Base-by-base conservation (phyloP, 768 basidiomycete genomes). In the Leccinum boreale region DNA sequence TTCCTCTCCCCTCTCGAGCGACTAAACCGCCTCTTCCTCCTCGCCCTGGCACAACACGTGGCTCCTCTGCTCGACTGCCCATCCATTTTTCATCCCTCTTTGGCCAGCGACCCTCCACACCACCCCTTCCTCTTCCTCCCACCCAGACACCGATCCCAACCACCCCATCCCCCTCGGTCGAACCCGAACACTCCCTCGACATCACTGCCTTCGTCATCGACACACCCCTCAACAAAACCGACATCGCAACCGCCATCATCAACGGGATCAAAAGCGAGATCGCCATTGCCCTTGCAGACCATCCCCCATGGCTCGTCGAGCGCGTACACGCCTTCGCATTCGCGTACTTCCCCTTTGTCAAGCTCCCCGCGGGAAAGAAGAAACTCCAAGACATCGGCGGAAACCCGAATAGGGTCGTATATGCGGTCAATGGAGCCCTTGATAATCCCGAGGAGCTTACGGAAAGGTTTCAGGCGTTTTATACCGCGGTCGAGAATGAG, bases 11-110 rank as follows among this genome's bases (percentile, higher is more conserved):
- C 4, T 68, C 65, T 0, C 71, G 70, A 31, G 65, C 78, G 19
- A 74, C 74, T n/a, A 84, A 83, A 56, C 85, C 83, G 17, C 81
- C 80, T 0, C 70, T 77, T 28, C 80, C 74, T 11, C 77, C 73
- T 45, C 77, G 74, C 10, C 66, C 69, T n/a, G 57, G 63, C 15
- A n/a, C 50, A 19, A 19, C 42, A 2, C 62, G 67, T 9, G 39
- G 65, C 1, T 58, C 70, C 2, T 56, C 72, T 0, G 78, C 84
- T 0, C 79, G 89, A 1, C 78, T 92, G 11, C 71, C 81, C 26
- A 89, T 88, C 64, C 86, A 91, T 0, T 94, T 94, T 63, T 87
- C 90, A 0, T 87, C 87, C 2, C 78, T 94, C n/a, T 92, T 92
- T 63, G 89, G 85, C 5, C 67, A 74, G 36, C 64, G 72, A 50